Conservation (phyloP, 2,329 filamentous ascomycete genomes). For the Calonectria montana region DNA sequence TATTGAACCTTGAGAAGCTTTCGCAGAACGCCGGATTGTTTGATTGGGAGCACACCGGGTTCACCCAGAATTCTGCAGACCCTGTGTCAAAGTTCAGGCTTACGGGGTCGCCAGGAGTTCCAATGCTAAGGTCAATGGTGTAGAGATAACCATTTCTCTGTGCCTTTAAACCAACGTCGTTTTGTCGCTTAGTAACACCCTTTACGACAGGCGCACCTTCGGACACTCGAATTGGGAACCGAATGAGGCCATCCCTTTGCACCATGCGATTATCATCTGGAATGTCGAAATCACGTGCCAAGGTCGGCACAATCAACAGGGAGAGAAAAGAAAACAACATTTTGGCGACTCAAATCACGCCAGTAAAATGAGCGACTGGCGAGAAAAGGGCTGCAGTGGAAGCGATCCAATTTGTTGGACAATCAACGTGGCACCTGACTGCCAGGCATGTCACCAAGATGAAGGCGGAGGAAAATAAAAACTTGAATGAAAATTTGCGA, state of each 20-base stretch:
- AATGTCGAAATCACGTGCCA: constrained; percentile 35
- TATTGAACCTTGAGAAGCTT: constrained; percentile 44
- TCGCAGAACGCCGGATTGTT: constrained; percentile 43
- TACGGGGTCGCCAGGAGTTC: constrained; percentile 52
- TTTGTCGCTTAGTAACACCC: constrained; percentile 44
- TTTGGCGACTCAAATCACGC: constrained; percentile 19
- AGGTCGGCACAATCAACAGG: constrained; percentile 44
- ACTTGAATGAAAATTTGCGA: neutral
- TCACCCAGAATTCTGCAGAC: constrained; percentile 56
- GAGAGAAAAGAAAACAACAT: constrained; percentile 48
- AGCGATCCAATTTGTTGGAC: constrained; percentile 6
- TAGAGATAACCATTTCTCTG: constrained; percentile 51
- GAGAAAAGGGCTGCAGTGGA: constrained; percentile 6
- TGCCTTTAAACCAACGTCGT: constrained; percentile 36
- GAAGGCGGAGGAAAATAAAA: neutral
- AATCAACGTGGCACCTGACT: no score
- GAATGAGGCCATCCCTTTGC: constrained; percentile 42
- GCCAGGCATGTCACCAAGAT: neutral
- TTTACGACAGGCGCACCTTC: constrained; percentile 43
- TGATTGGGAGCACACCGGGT: constrained; percentile 51
- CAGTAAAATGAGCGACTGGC: constrained; percentile 44
- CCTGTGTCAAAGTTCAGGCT: constrained; percentile 56
- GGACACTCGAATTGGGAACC: constrained; percentile 44
- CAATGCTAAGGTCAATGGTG: constrained; percentile 52
- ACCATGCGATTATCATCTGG: constrained; percentile 37